Percentiles rank a stretch among this genome's conserved stretches.
These are phyloP conservation scores for Fonsecaea pedrosoi DNA, from an alignment of 2,329 filamentous ascomycete species.

Conservation along the genomic window DNA sequence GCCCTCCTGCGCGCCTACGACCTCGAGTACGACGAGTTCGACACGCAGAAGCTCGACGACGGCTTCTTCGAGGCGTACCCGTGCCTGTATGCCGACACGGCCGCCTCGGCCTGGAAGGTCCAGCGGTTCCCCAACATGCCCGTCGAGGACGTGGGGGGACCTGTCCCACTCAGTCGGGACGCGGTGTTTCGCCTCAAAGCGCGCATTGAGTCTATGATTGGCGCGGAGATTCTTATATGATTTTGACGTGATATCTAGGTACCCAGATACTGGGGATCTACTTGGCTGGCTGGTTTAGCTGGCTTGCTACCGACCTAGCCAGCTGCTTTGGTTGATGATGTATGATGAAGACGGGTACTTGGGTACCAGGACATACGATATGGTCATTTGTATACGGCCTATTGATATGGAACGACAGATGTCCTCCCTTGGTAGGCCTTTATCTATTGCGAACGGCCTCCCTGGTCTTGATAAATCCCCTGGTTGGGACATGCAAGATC, in stretches of 20 bases:
- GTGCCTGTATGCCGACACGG: slow-evolving; percentile 23
- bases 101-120: slow-evolving; percentile 23
- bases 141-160: slow-evolving; percentile 18
- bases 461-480: too few relatives aligned
- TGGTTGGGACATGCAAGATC: too few relatives aligned
- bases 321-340: too few relatives aligned
- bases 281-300: too few relatives aligned
- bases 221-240: slow-evolving; percentile 13
- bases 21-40: slow-evolving; percentile 88
- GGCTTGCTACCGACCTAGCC: too few relatives aligned
- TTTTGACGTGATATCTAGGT: not conserved
- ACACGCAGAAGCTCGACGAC: slow-evolving; percentile 61
- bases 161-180: slow-evolving; percentile 6
- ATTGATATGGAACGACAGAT: too few relatives aligned
- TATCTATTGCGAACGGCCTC: too few relatives aligned
- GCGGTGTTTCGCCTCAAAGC: slow-evolving; percentile 23
- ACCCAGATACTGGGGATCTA: too few relatives aligned
- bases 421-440: too few relatives aligned
- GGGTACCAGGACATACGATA: too few relatives aligned
- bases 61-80: slow-evolving; percentile 29
- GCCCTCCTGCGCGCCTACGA: slow-evolving; percentile 83
- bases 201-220: slow-evolving; percentile 17
- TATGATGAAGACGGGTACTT: too few relatives aligned
- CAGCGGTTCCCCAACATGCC: slow-evolving; percentile 12
- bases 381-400: too few relatives aligned